These are phyloP conservation scores for Calonectria hongkongensis DNA, from an alignment of 2,329 filamentous ascomycete genomes.

Conservation along the genomic window DNA sequence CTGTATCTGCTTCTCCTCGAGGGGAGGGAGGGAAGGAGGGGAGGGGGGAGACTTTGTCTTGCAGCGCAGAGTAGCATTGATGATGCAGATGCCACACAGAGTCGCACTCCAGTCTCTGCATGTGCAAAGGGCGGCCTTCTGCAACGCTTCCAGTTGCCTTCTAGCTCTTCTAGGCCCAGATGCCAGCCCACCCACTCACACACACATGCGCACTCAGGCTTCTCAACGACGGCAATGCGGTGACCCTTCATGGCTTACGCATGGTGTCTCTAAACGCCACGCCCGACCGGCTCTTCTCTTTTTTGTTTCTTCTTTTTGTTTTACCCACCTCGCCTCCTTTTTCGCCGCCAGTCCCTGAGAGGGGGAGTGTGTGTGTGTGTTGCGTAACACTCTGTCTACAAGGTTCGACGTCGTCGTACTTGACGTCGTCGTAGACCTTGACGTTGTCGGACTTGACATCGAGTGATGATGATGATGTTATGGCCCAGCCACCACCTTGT, in stretches of 20 bases:
- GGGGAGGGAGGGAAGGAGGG: not conserved
- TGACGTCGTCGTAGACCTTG: too few species aligned
- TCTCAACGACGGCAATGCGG: slow-evolving; percentile 25
- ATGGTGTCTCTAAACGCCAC: slow-evolving; percentile 28
- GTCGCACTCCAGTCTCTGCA: slow-evolving; percentile 13
- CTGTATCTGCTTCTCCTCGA: slow-evolving; percentile 1
- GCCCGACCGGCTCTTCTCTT: slow-evolving; percentile 23
- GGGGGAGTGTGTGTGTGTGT: not conserved
- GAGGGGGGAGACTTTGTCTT: slow-evolving; percentile 3
- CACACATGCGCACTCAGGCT: slow-evolving; percentile 1
- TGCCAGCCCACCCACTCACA: not conserved
- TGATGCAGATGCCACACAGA: slow-evolving; percentile 22
- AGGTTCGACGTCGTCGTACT: not conserved
- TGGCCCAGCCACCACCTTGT: not conserved
- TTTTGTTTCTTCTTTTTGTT: not conserved
- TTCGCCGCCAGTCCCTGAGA: not conserved
- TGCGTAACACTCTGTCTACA: not conserved
- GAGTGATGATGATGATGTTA: not conserved
- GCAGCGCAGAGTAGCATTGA: slow-evolving; percentile 22
- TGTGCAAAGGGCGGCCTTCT: slow-evolving; percentile 26
- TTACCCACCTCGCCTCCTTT: not conserved
- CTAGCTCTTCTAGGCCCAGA: slow-evolving; percentile 25
- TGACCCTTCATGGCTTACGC: slow-evolving; percentile 27
- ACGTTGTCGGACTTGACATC: not conserved
- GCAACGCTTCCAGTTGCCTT: slow-evolving; percentile 35